phyloP scores from a whole-genome alignment of 2,329 filamentous ascomycete species.

The Trichoderma afroharzianum region DNA sequence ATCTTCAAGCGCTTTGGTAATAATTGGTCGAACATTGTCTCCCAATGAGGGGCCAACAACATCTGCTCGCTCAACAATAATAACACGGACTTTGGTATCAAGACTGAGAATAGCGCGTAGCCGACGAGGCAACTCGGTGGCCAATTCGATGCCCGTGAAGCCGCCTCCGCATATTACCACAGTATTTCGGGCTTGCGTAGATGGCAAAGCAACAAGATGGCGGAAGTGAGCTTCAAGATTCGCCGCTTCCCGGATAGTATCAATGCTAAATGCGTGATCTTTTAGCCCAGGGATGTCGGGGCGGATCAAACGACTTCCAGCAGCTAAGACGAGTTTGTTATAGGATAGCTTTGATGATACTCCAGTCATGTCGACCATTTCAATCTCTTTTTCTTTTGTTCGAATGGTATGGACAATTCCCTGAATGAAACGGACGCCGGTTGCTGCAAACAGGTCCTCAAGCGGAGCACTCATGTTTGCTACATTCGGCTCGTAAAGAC shows the following conservation, averaged over 20 bases:
- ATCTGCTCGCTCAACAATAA: neutral
- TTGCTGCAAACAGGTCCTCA: neutral
- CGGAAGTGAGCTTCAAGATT: neutral
- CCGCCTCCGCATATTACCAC: neutral
- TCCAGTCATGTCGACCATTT: neutral
- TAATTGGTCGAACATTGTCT: neutral
- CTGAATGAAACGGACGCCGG: neutral
- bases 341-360: neutral
- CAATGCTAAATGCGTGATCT: neutral
- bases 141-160: neutral
- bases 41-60: neutral
- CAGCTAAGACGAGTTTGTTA: neutral
- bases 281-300: neutral
- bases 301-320: neutral
- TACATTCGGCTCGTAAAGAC: neutral
- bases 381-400: neutral
- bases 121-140: neutral
- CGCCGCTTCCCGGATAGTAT: neutral
- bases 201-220: neutral
- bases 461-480: neutral
- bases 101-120: neutral
- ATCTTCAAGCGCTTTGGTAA: neutral
- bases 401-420: neutral
- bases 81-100: neutral
- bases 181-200: neutral